Evolutionary conservation across 164 flowering plant species (phyloP).

Genomic region (Piper longum): DNA sequence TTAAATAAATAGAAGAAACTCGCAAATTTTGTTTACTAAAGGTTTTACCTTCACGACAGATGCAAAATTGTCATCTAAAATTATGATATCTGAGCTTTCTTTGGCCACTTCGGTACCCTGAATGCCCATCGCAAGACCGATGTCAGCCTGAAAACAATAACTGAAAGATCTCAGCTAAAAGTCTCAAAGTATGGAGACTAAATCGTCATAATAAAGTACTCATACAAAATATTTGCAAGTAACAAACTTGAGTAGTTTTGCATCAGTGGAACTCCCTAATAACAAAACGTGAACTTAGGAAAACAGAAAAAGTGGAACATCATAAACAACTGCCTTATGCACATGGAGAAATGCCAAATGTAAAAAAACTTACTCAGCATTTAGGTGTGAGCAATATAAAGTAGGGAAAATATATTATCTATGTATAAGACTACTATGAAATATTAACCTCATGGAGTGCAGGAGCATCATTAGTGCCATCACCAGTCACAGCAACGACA

Average conservation of each 20-base stretch:
- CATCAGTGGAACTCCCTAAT: too few species aligned
- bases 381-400: neutral
- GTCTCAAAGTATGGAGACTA: neutral
- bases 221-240: neutral
- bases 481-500: conserved; percentile 98
- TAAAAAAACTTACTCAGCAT: neutral
- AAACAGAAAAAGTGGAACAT: neutral
- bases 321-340: neutral
- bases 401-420: too few species aligned
- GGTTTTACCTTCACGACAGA: conserved; percentile 77
- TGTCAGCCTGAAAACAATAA: conserved; percentile 57
- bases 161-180: neutral
- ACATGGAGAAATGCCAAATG: neutral
- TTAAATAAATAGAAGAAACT: neutral
- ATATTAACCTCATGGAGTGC: conserved; percentile 77
- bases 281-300: too few species aligned
- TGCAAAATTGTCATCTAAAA: conserved; percentile 87
- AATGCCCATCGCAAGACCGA: conserved; percentile 97
- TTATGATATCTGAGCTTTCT: conserved; percentile 95
- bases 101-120: conserved; percentile 97
- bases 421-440: neutral
- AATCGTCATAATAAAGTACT: too few species aligned
- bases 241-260: too few species aligned
- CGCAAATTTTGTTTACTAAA: neutral
- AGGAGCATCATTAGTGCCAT: conserved; percentile 99